Evolutionary conservation across 148 eudicot genomes (phyloP).

Genomic region (Rhododendron kiyosumense): DNA sequence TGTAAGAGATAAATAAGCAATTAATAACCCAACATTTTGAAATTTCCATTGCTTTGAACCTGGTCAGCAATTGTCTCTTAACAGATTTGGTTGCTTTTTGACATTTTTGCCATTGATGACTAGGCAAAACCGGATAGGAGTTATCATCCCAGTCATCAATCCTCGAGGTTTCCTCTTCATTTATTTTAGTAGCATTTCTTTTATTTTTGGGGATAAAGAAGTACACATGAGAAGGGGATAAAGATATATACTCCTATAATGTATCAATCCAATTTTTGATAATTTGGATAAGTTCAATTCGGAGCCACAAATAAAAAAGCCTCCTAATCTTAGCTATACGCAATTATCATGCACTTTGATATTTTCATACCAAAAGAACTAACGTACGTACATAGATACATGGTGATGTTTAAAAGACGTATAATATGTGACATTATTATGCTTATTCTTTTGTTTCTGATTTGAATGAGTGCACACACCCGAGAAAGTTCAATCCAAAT

Average conservation of each 20-base stretch:
- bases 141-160: conserved; percentile 1
- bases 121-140: neutral
- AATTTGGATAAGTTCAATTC: neutral
- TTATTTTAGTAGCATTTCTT: no score
- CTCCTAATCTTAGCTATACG: neutral
- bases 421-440: no score
- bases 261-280: neutral
- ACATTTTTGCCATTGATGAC: neutral
- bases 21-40: neutral
- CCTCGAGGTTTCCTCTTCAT: neutral
- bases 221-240: neutral
- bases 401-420: no score
- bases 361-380: neutral
- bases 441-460: no score
- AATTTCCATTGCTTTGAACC: neutral
- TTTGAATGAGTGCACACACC: no score
- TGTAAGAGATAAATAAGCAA: no score
- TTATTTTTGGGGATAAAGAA: neutral
- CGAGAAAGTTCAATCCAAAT: neutral
- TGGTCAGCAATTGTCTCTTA: neutral
- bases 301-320: neutral
- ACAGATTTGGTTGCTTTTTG: neutral
- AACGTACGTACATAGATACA: neutral
- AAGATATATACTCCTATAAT: neutral
- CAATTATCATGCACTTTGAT: neutral